Evolutionary conservation across 2,329 filamentous ascomycete species (phyloP).

Genomic region (Alternaria metachromatica): DNA sequence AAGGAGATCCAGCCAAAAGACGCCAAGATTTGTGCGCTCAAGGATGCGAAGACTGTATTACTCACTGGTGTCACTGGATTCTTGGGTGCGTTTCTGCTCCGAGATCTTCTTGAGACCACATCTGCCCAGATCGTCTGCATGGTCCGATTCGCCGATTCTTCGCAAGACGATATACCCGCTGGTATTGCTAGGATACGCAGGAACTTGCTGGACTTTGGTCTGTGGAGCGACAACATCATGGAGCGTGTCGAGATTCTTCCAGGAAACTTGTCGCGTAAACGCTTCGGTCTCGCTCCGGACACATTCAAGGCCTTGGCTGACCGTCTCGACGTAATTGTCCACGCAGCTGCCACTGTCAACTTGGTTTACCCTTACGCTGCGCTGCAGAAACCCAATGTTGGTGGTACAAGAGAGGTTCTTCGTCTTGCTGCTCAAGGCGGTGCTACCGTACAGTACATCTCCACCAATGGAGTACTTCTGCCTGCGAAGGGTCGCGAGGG

Average conservation of each 20-base stretch:
- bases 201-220: constrained; percentile 77
- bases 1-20: constrained; percentile 69
- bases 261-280: constrained; percentile 72
- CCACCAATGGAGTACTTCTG: constrained; percentile 80
- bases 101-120: constrained; percentile 71
- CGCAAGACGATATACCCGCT: constrained; percentile 67
- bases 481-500: constrained; percentile 66
- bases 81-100: constrained; percentile 75
- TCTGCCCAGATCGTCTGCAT: constrained; percentile 74
- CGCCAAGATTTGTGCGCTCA: constrained; percentile 64
- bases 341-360: constrained; percentile 75
- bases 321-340: constrained; percentile 75
- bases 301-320: constrained; percentile 69
- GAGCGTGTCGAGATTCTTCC: constrained; percentile 79
- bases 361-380: constrained; percentile 83
- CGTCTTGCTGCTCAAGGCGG: constrained; percentile 71
- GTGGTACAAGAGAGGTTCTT: constrained; percentile 78
- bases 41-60: constrained; percentile 71
- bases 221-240: constrained; percentile 79
- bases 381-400: constrained; percentile 74
- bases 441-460: constrained; percentile 78
- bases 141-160: constrained; percentile 73
- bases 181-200: constrained; percentile 76
- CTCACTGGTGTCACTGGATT: constrained; percentile 80
- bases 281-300: constrained; percentile 71